These are phyloP conservation scores for Quercus glauca DNA, from an alignment of 306 rosid genomes.

Conservation along the genomic window DNA sequence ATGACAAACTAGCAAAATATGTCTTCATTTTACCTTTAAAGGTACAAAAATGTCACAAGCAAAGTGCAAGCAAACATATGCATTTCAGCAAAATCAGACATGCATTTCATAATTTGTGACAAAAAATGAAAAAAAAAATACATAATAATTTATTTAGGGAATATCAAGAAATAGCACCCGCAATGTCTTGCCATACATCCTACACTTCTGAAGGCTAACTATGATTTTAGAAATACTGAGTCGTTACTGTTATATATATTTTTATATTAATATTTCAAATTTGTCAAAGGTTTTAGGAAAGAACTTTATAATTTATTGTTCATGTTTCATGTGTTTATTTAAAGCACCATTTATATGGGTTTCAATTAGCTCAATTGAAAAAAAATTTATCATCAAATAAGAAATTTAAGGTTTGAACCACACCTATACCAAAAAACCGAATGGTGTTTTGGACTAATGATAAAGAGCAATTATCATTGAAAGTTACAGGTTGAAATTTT, in stretches of 20 bases:
- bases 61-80: background rate
- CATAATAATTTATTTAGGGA: background rate
- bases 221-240: background rate
- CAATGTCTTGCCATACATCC: conserved; percentile 20
- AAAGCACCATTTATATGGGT: no score
- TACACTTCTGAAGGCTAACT: background rate
- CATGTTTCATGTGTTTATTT: no score
- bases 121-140: background rate
- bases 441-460: no score
- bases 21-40: background rate
- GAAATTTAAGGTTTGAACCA: no score
- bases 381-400: no score
- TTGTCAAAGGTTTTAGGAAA: no score
- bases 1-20: background rate
- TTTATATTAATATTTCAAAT: no score
- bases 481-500: no score
- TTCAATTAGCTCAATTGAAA: no score
- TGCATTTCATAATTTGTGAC: background rate
- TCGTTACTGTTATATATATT: background rate
- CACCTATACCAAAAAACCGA: rapidly evolving
- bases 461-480: no score
- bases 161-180: conserved; percentile 13
- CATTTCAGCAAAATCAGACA: background rate
- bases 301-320: no score
- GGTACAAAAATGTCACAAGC: background rate